phyloP scores from a whole-genome alignment of 345 rosid species.

The Pelargonium nanum region DNA sequence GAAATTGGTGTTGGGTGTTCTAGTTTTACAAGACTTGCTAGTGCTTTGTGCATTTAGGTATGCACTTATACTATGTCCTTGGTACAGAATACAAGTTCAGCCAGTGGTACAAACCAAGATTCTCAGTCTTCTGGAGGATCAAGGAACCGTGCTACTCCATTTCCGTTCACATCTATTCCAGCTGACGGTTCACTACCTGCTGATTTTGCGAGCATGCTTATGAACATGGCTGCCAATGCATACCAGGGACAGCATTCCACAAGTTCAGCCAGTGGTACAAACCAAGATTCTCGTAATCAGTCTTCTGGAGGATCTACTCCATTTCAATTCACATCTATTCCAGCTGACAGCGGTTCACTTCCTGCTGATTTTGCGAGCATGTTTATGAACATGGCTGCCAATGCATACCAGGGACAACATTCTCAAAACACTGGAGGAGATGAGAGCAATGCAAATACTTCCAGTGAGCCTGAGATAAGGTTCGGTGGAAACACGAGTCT shows the following conservation, averaged over 20 bases:
- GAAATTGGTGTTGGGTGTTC: too few species aligned
- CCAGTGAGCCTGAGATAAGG: conserved; percentile 30
- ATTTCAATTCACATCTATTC: conserved; percentile 6
- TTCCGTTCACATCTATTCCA: conserved; percentile 8
- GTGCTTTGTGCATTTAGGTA: neutral
- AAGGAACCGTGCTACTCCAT: conserved; percentile 11
- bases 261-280: conserved; percentile 18
- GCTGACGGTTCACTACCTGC: conserved; percentile 8
- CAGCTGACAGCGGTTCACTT: conserved; percentile 7
- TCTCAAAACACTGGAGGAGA: conserved; percentile 28
- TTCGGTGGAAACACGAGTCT: conserved; percentile 30
- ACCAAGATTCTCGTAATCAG: conserved; percentile 23
- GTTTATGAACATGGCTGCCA: conserved; percentile 12
- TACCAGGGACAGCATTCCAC: conserved; percentile 23
- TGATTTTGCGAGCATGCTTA: conserved; percentile 10
- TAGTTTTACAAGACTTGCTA: too few species aligned
- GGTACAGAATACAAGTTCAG: conserved; percentile 16
- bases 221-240: conserved; percentile 9
- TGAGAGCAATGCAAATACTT: conserved; percentile 10
- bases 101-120: conserved; percentile 18
- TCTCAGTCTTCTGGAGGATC: conserved; percentile 18
- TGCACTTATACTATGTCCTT: too few species aligned
- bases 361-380: conserved; percentile 10
- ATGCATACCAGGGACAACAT: conserved; percentile 20
- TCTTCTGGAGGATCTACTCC: conserved; percentile 15